Evolutionary conservation across 495 filamentous ascomycete genomes (phyloP).

Genomic region (Podospora conica): DNA sequence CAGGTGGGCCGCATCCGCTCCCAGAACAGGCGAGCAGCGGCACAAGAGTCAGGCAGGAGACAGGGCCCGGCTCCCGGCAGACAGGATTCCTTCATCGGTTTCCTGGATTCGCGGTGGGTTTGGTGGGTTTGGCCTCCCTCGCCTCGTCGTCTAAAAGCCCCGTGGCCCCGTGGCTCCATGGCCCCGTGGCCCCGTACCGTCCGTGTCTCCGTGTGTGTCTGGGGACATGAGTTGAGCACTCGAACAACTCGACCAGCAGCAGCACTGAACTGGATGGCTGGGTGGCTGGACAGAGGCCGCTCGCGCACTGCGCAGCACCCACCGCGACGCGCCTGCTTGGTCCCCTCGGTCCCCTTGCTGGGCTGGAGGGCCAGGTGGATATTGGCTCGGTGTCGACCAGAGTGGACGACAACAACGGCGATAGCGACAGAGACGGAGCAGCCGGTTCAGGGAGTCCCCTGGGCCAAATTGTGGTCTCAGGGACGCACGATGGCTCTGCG

Average conservation of each 20-base stretch:
- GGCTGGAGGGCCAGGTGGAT: no score
- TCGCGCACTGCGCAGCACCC: no score
- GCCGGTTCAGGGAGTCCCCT: no score
- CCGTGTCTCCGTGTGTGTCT: neutral
- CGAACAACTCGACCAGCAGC: neutral
- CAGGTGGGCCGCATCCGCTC: neutral
- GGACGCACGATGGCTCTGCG: neutral
- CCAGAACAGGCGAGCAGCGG: neutral
- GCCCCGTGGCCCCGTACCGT: neutral
- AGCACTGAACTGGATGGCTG: neutral
- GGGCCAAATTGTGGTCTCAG: neutral
- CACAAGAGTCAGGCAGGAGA: neutral
- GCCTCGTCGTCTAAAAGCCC: neutral
- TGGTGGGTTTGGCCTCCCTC: neutral
- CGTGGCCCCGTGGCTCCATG: neutral
- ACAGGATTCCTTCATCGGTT: slow-evolving; percentile 1
- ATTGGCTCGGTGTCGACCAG: no score
- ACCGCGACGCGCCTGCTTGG: no score
- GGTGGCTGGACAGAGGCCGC: no score
- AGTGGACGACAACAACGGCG: no score
- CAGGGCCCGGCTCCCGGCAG: neutral
- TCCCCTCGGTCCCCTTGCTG: no score
- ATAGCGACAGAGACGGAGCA: no score
- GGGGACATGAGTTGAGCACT: neutral
- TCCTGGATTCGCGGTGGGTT: slow-evolving; percentile 1